Evolutionary conservation across 1,139 yeast species (phyloP), one percentile per base, ranked within the genome.

Genomic region (Zhuliangozyma blackwelliae): DNA sequence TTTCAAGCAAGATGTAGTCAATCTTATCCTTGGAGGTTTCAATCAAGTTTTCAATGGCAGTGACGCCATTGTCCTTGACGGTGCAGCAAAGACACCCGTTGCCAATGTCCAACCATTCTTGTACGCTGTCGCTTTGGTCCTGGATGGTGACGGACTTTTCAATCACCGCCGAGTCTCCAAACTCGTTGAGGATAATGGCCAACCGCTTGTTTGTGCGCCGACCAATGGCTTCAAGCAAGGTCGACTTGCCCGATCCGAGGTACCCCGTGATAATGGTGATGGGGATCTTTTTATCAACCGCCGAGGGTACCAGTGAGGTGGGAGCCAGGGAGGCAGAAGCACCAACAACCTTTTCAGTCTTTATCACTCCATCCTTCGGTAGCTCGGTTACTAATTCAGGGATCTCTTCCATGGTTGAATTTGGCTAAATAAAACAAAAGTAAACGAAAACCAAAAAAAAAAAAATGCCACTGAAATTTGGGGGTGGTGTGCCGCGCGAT

Each of bases 81-180:
- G 97, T 86, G 52, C 98, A 92, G 55, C 99, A 92, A 36, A 94
- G 70, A 59, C 99, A 92, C 1, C 98, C 98, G 55, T 92, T 92
- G 2, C 96, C 97, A 25, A 92, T 65, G 58, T 92, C 98, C 4
- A 92, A 68, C 98, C 98, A 94, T 55, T 92, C 97, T 52, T 89
- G 87, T 35, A 86, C 83, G 2, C 77, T 59, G 7, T 67, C 68
- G n/a, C 68, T 41, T 19, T 68, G 62, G 47, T 83, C 86, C 46
- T 80, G 74, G 10, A 92, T 82, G 0, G 95, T 84, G 40, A 92
- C 74, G 1, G 95, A 77, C 57, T 84, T 84, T 56, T 92, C 99
- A 43, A 92, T 89, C 36, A 82, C 94, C 11, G 90, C 77, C 0
- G 97, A 80, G 58, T 85, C 92, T 7, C 94, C 95, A 65, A 85